Conservation (phyloP, 371 early-diverging fungal species). For the Rhizopus delemar region DNA sequence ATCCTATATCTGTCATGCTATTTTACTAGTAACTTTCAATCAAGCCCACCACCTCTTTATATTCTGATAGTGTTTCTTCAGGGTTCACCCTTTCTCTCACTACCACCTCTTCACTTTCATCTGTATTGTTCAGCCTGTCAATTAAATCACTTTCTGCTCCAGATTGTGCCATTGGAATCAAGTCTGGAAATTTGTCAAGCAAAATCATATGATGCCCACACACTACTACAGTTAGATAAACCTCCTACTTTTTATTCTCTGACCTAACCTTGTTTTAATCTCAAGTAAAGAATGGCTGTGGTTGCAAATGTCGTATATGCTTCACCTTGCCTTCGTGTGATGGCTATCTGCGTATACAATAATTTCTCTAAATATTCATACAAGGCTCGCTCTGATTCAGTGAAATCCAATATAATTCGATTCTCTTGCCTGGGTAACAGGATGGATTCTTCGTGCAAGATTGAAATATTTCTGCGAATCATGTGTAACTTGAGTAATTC, state of each 20-base stretch:
- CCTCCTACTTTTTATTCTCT: not conserved
- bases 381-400: conserved; percentile 37
- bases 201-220: conserved; percentile 44
- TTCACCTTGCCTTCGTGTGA: conserved; percentile 12
- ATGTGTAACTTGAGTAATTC: conserved; percentile 35
- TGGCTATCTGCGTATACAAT: conserved; percentile 30
- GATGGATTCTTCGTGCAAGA: conserved; percentile 21
- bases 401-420: conserved; percentile 40
- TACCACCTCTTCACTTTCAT: conserved; percentile 14
- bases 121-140: not conserved
- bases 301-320: conserved; percentile 17
- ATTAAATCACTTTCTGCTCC: conserved; percentile 3
- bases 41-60: conserved; percentile 29
- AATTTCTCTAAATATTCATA: conserved; percentile 46
- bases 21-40: conserved; percentile 44
- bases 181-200: conserved; percentile 38
- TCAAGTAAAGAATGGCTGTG: conserved; percentile 35
- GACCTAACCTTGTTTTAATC: conserved; percentile 37
- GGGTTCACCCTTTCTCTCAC: conserved; percentile 14
- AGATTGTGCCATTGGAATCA: conserved; percentile 30
- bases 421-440: conserved; percentile 38
- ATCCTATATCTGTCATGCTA: not conserved
- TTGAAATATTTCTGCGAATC: conserved; percentile 40
- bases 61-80: conserved; percentile 28
- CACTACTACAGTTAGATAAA: conserved; percentile 6